These are phyloP conservation scores for Asterella californica DNA, from an alignment of 225 moss, liverwort and hornwort genomes.

Conservation along the genomic window DNA sequence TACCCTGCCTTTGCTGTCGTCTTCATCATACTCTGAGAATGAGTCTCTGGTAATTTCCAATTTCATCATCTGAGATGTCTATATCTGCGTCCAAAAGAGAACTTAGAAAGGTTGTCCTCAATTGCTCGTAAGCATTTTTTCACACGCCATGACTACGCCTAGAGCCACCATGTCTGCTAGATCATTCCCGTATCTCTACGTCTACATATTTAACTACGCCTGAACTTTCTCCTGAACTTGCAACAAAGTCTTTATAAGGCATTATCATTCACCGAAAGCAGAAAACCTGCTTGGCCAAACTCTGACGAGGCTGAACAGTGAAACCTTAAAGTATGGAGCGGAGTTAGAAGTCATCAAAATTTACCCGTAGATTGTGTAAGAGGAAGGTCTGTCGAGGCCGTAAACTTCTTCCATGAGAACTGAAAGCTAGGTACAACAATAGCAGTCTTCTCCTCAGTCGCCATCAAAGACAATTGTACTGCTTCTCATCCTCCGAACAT, in stretches of 20 bases:
- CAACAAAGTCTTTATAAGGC: background rate
- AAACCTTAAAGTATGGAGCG: background rate
- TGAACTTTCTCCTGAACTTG: background rate
- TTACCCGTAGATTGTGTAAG: constrained; percentile 8
- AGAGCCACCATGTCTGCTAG: too few species aligned
- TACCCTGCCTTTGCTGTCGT: constrained; percentile 12
- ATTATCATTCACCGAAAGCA: background rate
- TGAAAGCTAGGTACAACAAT: constrained; percentile 42
- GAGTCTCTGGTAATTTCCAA: constrained; percentile 1
- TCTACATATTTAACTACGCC: background rate
- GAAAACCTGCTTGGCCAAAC: background rate
- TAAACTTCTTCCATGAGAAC: constrained; percentile 24
- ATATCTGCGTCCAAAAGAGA: constrained; percentile 20
- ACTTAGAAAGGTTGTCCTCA: background rate
- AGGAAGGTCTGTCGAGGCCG: background rate
- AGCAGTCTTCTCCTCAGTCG: constrained; percentile 33
- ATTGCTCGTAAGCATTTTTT: background rate
- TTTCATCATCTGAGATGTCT: constrained; percentile 15
- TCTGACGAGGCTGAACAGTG: background rate
- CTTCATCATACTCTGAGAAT: constrained; percentile 12
- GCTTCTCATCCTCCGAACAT: constrained; percentile 31
- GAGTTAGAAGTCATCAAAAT: background rate
- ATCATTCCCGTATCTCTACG: background rate
- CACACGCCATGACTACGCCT: background rate
- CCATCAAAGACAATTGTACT: constrained; percentile 38